Percentiles rank a stretch among this genome's conserved stretches.
Evolutionary conservation across 1,139 yeast genomes (phyloP).

Genomic region (Schwanniomyces etchellsii): DNA sequence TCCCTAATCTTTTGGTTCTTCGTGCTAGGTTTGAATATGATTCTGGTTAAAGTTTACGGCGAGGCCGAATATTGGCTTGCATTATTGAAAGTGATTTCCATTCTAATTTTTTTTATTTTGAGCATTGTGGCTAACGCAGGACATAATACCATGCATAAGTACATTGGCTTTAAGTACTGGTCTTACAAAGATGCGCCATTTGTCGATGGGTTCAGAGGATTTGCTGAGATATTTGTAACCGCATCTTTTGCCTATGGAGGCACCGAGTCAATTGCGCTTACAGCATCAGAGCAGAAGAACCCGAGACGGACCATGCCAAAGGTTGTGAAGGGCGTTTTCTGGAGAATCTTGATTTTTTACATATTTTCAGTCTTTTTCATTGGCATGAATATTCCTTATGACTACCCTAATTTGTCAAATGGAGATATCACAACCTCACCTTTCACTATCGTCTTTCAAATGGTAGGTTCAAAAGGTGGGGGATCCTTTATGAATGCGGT

Average conservation of each 20-base stretch:
- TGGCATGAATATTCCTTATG: slow-evolving; percentile 40
- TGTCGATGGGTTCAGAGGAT: slow-evolving; percentile 36
- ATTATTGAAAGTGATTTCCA: slow-evolving; percentile 31
- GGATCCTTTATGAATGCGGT: slow-evolving; percentile 43
- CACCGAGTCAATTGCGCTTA: slow-evolving; percentile 56
- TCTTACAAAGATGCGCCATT: slow-evolving; percentile 35
- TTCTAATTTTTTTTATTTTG: slow-evolving; percentile 34
- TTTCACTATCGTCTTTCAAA: slow-evolving; percentile 57
- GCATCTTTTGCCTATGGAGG: slow-evolving; percentile 71
- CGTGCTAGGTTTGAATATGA: slow-evolving; percentile 44
- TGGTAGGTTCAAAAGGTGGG: slow-evolving; percentile 41
- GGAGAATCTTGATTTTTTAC: slow-evolving; percentile 39
- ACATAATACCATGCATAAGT: slow-evolving; percentile 24
- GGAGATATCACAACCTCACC: slow-evolving; percentile 53
- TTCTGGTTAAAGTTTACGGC: slow-evolving; percentile 47
- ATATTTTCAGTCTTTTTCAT: slow-evolving; percentile 38
- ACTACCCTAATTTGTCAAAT: slow-evolving; percentile 32
- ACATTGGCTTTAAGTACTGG: slow-evolving; percentile 38
- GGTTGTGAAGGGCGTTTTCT: slow-evolving; percentile 54
- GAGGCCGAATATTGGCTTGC: slow-evolving; percentile 39
- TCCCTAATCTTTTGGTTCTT: slow-evolving; percentile 57
- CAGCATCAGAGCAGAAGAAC: slow-evolving; percentile 62
- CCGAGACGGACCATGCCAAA: slow-evolving; percentile 55
- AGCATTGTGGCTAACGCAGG: slow-evolving; percentile 35
- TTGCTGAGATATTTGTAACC: slow-evolving; percentile 37